phyloP scores from a whole-genome alignment of 2,329 filamentous ascomycete species.

The Penicillium oxalicum region DNA sequence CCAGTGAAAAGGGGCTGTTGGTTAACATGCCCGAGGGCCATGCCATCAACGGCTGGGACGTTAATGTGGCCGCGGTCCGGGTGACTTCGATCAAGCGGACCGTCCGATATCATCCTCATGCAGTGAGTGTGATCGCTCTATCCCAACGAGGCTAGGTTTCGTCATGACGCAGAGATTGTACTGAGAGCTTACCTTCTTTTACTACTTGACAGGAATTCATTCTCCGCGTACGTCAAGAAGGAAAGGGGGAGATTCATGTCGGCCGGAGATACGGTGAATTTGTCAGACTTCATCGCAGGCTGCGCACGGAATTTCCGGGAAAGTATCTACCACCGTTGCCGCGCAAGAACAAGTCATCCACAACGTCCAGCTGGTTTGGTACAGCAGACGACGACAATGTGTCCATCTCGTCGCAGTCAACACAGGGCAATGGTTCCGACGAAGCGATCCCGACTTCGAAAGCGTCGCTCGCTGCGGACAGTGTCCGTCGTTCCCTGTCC shows the following conservation, averaged over 20 bases:
- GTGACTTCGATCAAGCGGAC: conserved; percentile 76
- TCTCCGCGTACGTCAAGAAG: conserved; percentile 73
- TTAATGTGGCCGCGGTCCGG: conserved; percentile 87
- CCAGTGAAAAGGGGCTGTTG: conserved; percentile 83
- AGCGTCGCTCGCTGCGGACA: conserved; percentile 28
- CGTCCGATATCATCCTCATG: conserved; percentile 83
- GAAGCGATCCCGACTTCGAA: conserved; percentile 28
- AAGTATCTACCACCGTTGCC: conserved; percentile 82
- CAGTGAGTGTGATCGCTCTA: conserved; percentile 51
- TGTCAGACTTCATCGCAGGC: conserved; percentile 65
- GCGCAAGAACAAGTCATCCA: conserved; percentile 82
- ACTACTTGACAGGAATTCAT: conserved; percentile 67
- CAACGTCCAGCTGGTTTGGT: conserved; percentile 55
- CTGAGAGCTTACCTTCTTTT: background rate
- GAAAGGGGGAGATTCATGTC: conserved; percentile 69
- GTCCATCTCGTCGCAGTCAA: conserved; percentile 75
- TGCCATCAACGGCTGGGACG: conserved; percentile 91
- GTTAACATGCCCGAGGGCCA: conserved; percentile 86
- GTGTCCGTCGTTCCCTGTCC: conserved; percentile 25
- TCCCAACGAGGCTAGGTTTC: no score
- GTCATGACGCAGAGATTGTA: background rate
- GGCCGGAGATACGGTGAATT: conserved; percentile 88
- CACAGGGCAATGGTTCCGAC: conserved; percentile 48
- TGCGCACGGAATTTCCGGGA: conserved; percentile 81
- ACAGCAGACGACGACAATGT: conserved; percentile 64